These are phyloP conservation scores for Didymella sp. DNA, from an alignment of 2,329 filamentous ascomycete species.

Conservation along the genomic window DNA sequence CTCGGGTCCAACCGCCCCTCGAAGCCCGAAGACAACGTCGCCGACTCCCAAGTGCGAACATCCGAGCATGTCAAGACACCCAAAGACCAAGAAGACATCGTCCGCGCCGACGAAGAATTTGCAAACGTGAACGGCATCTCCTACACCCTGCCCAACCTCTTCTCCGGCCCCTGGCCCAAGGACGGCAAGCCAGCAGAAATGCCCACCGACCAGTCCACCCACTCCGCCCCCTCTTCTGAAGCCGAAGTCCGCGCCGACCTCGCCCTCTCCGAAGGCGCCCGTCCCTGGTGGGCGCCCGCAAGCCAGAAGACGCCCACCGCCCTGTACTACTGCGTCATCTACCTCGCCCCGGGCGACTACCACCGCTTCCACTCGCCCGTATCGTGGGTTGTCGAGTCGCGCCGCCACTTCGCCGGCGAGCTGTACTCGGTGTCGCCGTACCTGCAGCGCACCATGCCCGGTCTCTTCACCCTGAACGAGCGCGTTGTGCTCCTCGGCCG, in stretches of 20 bases:
- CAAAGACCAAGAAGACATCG: constrained; percentile 64
- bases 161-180: constrained; percentile 70
- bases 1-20: constrained; percentile 64
- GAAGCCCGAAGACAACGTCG: constrained; percentile 53
- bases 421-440: constrained; percentile 95
- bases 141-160: constrained; percentile 86
- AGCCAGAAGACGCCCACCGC: constrained; percentile 62
- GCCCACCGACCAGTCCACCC: constrained; percentile 75
- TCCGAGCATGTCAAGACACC: constrained; percentile 40
- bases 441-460: constrained; percentile 87
- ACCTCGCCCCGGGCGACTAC: constrained; percentile 96
- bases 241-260: constrained; percentile 85
- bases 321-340: constrained; percentile 93
- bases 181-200: constrained; percentile 57
- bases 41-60: constrained; percentile 30
- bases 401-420: constrained; percentile 97
- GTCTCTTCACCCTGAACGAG: constrained; percentile 96
- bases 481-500: constrained; percentile 90
- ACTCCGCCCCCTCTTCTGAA: constrained; percentile 73
- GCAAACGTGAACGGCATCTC: constrained; percentile 93
- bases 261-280: constrained; percentile 68
- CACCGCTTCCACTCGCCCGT: constrained; percentile 97
- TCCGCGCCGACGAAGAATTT: constrained; percentile 88
- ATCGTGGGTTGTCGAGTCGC: constrained; percentile 91
- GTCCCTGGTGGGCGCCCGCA: constrained; percentile 58